Conservation (phyloP, 2,329 filamentous ascomycete species). For the Colletotrichum incanum region DNA sequence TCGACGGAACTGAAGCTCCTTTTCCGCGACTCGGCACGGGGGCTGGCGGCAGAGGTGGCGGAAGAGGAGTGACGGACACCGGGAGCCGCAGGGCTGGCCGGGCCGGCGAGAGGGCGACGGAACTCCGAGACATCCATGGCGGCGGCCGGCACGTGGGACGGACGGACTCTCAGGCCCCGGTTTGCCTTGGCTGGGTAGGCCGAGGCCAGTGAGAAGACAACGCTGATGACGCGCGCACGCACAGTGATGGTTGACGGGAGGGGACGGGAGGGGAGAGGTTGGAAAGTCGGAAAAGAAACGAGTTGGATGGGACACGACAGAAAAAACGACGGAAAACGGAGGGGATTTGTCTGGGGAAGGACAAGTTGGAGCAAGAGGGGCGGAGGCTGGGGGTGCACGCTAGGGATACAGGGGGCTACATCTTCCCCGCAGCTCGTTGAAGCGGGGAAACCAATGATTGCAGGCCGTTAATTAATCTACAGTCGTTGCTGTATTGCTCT, state of each 20-base stretch:
- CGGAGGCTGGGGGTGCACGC: neutral
- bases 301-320: slow-evolving; percentile 17
- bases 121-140: slow-evolving; percentile 30
- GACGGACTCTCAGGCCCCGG: slow-evolving; percentile 1
- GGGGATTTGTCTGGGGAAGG: slow-evolving; percentile 36
- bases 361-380: slow-evolving; percentile 12
- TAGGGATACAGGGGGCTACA: neutral
- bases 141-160: neutral
- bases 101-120: slow-evolving; percentile 30
- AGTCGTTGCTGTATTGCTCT: neutral
- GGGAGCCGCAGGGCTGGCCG: slow-evolving; percentile 19
- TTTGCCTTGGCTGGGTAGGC: neutral
- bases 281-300: slow-evolving; percentile 36
- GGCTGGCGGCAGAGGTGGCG: slow-evolving; percentile 23
- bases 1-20: slow-evolving; percentile 35
- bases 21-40: slow-evolving; percentile 19
- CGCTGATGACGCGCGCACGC: neutral
- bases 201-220: neutral
- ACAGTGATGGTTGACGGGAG: neutral
- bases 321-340: slow-evolving; percentile 35
- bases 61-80: slow-evolving; percentile 23
- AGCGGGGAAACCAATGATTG: slow-evolving; percentile 15
- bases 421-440: slow-evolving; percentile 4
- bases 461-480: neutral
- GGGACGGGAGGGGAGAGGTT: too few species aligned